These are phyloP conservation scores for Keithomyces neogunnii DNA, from an alignment of 2,329 filamentous ascomycete species.

Conservation along the genomic window DNA sequence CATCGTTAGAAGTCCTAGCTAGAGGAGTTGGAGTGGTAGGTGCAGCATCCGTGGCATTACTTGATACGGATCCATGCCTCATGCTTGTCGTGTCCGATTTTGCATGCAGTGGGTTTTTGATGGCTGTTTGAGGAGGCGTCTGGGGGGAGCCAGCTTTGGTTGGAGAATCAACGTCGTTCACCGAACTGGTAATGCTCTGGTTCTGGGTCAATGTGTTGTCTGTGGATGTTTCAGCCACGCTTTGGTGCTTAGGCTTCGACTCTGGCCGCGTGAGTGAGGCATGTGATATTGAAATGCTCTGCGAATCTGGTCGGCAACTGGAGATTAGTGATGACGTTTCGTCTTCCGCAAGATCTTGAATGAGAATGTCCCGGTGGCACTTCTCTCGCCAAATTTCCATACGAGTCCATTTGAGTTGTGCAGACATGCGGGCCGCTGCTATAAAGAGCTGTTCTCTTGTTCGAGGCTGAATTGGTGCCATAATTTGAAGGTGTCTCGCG, in stretches of 20 bases:
- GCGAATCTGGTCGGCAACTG: conserved; percentile 3
- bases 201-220: conserved; percentile 14
- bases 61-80: conserved; percentile 24
- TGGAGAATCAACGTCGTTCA: conserved; percentile 17
- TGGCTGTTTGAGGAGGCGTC: conserved; percentile 21
- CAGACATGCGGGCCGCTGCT: conserved; percentile 74
- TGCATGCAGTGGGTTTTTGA: conserved; percentile 11
- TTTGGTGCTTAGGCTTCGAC: conserved; percentile 18
- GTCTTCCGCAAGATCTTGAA: conserved; percentile 80
- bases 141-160: conserved; percentile 18
- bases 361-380: conserved; percentile 82
- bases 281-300: conserved; percentile 17
- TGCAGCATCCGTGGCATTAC: conserved; percentile 17
- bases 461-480: conserved; percentile 86
- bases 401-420: conserved; percentile 87
- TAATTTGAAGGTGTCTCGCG: conserved; percentile 77
- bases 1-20: conserved; percentile 13
- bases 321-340: conserved; percentile 10
- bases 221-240: conserved; percentile 16
- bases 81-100: conserved; percentile 15
- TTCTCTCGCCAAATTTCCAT: conserved; percentile 88
- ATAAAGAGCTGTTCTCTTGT: conserved; percentile 80
- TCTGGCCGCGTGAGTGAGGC: conserved; percentile 15
- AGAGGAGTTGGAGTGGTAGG: conserved; percentile 14
- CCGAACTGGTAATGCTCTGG: conserved; percentile 11